These are phyloP conservation scores for Protomyces lactucae-debilis DNA, from an alignment of 1,139 yeast species.

Conservation along the genomic window DNA sequence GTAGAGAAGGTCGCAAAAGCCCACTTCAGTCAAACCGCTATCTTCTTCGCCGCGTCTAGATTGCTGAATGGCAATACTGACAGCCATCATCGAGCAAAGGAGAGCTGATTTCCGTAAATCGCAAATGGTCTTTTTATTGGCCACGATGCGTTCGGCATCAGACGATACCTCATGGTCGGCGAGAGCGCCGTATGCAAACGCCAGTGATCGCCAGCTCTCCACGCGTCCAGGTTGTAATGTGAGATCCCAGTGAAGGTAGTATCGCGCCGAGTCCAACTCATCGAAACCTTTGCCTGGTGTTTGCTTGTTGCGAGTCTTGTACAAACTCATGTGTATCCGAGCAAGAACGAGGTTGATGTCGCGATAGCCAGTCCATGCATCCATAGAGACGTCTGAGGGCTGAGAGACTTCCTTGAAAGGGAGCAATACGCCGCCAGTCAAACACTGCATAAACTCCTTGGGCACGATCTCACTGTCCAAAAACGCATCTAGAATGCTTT, in stretches of 20 bases:
- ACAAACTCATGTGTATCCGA: conserved; percentile 58
- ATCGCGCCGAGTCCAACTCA: conserved; percentile 47
- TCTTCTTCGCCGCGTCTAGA: neutral
- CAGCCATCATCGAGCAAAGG: conserved; percentile 70
- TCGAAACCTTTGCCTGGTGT: neutral
- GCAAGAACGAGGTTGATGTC: conserved; percentile 78
- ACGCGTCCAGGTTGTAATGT: conserved; percentile 60
- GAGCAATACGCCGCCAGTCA: neutral
- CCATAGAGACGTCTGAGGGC: neutral
- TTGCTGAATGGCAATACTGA: conserved; percentile 47
- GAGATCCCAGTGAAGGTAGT: conserved; percentile 62
- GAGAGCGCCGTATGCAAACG: conserved; percentile 70
- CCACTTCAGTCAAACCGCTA: conserved; percentile 30
- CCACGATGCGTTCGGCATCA: conserved; percentile 77
- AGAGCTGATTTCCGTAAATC: conserved; percentile 52
- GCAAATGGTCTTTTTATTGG: conserved; percentile 60
- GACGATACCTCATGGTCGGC: conserved; percentile 87
- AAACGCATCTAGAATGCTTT: conserved; percentile 47
- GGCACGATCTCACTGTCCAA: conserved; percentile 40
- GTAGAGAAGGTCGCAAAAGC: conserved; percentile 50
- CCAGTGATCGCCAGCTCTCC: conserved; percentile 83
- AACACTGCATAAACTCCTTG: neutral
- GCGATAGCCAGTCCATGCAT: conserved; percentile 40
- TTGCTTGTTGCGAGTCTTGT: conserved; percentile 53
- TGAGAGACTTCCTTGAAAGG: neutral